Evolutionary conservation across 352 stramenopile genomes (phyloP).

Genomic region (Elongisporangium anandrum): DNA sequence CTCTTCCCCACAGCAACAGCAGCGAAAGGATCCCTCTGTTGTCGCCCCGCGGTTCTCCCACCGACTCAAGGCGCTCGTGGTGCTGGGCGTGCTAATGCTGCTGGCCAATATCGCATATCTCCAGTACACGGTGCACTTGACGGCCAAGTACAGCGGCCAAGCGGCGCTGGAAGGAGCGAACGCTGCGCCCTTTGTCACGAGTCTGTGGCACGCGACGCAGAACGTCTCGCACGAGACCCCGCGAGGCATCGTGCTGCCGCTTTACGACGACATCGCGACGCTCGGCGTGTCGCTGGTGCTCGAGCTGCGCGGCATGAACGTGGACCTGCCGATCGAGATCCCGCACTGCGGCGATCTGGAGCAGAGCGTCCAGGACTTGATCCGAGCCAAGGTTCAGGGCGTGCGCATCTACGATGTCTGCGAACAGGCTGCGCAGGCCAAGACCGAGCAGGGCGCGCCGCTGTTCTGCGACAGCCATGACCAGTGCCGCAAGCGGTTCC

Average conservation of each 20-base stretch:
- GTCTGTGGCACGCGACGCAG: conserved; percentile 24
- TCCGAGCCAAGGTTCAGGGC: conserved; percentile 24
- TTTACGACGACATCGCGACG: conserved; percentile 28
- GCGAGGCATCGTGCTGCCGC: conserved; percentile 37
- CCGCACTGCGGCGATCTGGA: conserved; percentile 39
- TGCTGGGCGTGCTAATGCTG: too few relatives aligned
- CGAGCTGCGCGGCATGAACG: conserved; percentile 25
- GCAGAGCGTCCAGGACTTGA: conserved; percentile 20
- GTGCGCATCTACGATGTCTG: conserved; percentile 31
- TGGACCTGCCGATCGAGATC: conserved; percentile 30
- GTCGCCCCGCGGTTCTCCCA: too few relatives aligned
- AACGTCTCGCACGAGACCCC: conserved; percentile 3
- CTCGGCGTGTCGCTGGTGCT: conserved; percentile 33
- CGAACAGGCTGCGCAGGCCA: conserved; percentile 18
- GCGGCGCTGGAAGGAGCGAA: too few relatives aligned
- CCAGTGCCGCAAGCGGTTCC: conserved; percentile 30
- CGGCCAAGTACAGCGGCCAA: too few relatives aligned
- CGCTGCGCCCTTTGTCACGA: conserved; percentile 7
- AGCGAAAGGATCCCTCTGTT: too few relatives aligned
- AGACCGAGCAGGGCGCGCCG: conserved; percentile 11
- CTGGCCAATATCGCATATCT: too few relatives aligned
- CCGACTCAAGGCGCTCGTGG: too few relatives aligned
- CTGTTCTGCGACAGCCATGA: conserved; percentile 29
- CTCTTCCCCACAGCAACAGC: too few relatives aligned
- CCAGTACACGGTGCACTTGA: too few relatives aligned